A percentile compares a stretch with the other conserved stretches of the same genome.
Evolutionary conservation across 2,329 filamentous ascomycete genomes (phyloP).

Genomic region (Cladosporium sp.): DNA sequence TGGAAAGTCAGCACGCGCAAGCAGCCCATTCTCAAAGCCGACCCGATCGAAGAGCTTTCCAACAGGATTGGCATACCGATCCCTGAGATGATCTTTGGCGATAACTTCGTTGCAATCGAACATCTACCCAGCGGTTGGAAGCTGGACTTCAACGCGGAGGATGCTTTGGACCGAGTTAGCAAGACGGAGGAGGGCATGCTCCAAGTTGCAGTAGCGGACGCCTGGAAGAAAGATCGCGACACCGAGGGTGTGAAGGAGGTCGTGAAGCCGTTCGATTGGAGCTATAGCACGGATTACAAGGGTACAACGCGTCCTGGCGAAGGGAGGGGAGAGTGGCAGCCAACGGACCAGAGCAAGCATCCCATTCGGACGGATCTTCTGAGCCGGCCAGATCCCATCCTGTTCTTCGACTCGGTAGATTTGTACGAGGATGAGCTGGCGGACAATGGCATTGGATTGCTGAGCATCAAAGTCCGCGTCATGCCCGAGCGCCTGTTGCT

Average conservation of each 20-base stretch:
- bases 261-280: conserved; percentile 97
- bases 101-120: conserved; percentile 76
- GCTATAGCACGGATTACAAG: conserved; percentile 83
- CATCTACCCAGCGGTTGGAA: conserved; percentile 72
- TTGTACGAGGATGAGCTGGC: conserved; percentile 97
- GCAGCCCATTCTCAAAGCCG: conserved; percentile 89
- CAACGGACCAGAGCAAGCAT: conserved; percentile 35
- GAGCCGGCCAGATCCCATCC: conserved; percentile 83
- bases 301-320: conserved; percentile 54
- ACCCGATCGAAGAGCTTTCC: conserved; percentile 82
- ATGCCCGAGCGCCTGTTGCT: conserved; percentile 87
- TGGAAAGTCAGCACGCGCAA: conserved; percentile 71
- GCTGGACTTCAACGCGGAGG: conserved; percentile 76
- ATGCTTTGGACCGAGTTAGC: conserved; percentile 85
- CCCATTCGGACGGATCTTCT: conserved; percentile 82
- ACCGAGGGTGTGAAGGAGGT: conserved; percentile 86
- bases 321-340: conserved; percentile 21
- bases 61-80: conserved; percentile 75
- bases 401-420: conserved; percentile 95
- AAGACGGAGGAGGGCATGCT: conserved; percentile 91
- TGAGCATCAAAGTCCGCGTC: conserved; percentile 87
- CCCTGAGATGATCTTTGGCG: conserved; percentile 99
- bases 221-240: conserved; percentile 74
- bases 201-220: conserved; percentile 85
- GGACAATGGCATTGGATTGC: conserved; percentile 90